Evolutionary conservation across 1,284 basidiomycete species (phyloP), one percentile per base, ranked within the genome.

Genomic region (Schizopora paradoxa): DNA sequence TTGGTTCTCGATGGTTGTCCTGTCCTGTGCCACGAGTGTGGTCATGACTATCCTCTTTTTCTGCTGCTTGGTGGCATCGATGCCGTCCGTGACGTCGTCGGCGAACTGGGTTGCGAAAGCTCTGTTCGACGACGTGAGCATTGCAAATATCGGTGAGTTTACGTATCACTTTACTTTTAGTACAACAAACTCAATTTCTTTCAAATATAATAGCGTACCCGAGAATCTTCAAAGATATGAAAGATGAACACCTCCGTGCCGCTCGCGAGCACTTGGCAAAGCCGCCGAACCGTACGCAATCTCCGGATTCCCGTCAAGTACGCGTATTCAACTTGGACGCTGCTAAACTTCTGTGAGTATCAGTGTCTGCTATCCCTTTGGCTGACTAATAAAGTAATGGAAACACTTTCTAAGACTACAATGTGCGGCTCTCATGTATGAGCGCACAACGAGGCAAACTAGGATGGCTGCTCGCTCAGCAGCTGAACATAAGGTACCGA

Each of bases 191-290:
- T n/a, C n/a, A n/a, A n/a, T n/a, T n/a, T n/a, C n/a, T n/a, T n/a
- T n/a, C n/a, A n/a, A n/a, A n/a, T n/a, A n/a, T 29, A 26, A 7
- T 41, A 61, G 63, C 56, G 2, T 64, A 65, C 43, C 63, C 61
- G 28, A 49, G 56, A 13, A 61, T 66, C 37, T 66, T 65, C 32
- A 48, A 60, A 29, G 57, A 60, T 38, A 50, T 58, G 22, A 56
- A 51, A 16, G 42, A 45, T 8, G 58, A 62, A 33, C 53, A 60
- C 11, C 52, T 57, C 25, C 6, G 54, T 27, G 55, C 56, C 4
- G 61, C 60, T 5, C 53, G 53, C 38, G 36, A 45, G 0, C 54
- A 55, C 27, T 54, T 63, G 2, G 45, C 56, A 10, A 41, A 44
- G 29, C 54, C 53, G 3, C n/a, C n/a, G n/a, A n/a, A 49, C 22